Evolutionary conservation across 768 basidiomycete species (phyloP), one percentile per base, ranked within the genome.

Genomic region (Mycena haematopus): DNA sequence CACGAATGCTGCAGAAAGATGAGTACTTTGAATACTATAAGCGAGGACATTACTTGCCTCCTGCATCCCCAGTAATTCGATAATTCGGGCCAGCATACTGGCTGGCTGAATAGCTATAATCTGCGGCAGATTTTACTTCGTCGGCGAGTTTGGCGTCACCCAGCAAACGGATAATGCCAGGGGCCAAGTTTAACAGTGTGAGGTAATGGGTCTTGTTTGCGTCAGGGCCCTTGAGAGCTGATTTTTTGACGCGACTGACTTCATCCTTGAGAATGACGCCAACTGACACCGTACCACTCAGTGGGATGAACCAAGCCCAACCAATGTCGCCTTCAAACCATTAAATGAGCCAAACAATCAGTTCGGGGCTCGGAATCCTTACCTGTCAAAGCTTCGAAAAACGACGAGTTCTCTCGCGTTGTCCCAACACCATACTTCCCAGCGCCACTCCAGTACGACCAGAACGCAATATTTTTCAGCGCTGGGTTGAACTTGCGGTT

Each of bases 381-480:
- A 80, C 87, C 86, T 65, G 77, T 78, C 38, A 88, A 68, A 1
- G 87, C 84, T 68, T 88, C 86, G 57, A 84, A 81, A 76, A 77
- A 80, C 15, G 82, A 79, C 2, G 84, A 77, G 40, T 81, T 80
- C 65, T 82, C 78, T 22, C 81, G 75, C 22, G 63, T 56, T 0
- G 80, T 81, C 11, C 79, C 79, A 22, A 63, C 56, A 2, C 73
- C 75, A 66, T 84, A 88, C 57, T 73, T 76, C 6, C 76, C 76
- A 8, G 79, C 76, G 3, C 79, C 82, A 31, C 68, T 77, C 88
- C 87, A 90, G 66, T 90, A 90, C 44, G 84, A 87, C 89, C 88
- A 90, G 33, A 82, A 74, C 1, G 89, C 89, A n/a, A 87, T 78
- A 60, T 90, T 90, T 61, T 77, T 79, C 49, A 90, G 70, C 3